Conservation (phyloP, 148 eudicot species). For the Talinum fruticosum region DNA sequence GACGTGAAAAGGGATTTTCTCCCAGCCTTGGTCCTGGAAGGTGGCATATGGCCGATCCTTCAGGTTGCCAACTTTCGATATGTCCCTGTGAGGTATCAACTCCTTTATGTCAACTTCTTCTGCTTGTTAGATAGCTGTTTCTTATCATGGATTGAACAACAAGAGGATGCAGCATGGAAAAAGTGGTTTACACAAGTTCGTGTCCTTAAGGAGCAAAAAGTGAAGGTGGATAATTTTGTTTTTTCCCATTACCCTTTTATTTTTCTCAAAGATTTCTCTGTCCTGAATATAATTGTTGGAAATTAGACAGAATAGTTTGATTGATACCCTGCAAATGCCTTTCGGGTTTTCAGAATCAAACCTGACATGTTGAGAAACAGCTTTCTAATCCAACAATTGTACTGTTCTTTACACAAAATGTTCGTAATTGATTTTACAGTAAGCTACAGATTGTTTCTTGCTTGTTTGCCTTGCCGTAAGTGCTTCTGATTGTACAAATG, state of each 20-base stretch:
- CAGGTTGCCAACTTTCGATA: conserved; percentile 89
- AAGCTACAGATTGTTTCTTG: neutral
- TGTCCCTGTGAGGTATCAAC: conserved; percentile 85
- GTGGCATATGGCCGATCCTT: conserved; percentile 89
- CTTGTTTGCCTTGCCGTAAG: neutral
- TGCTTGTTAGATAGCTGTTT: conserved; percentile 95
- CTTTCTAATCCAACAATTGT: conserved; percentile 10
- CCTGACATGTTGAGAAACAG: neutral
- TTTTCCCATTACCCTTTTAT: neutral
- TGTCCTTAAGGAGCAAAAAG: conserved; percentile 46
- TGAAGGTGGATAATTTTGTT: conserved; percentile 38
- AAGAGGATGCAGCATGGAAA: conserved; percentile 91
- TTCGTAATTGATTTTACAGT: neutral
- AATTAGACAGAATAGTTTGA: neutral
- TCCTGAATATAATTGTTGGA: neutral
- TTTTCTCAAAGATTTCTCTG: neutral
- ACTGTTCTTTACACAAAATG: neutral
- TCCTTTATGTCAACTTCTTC: conserved; percentile 88
- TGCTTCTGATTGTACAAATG: neutral
- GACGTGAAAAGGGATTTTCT: conserved; percentile 82
- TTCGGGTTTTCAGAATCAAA: conserved; percentile 14
- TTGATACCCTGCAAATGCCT: conserved; percentile 1
- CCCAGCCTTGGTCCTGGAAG: conserved; percentile 79
- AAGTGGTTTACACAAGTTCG: conserved; percentile 55
- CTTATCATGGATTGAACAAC: conserved; percentile 94